Evolutionary conservation across 768 basidiomycete species (phyloP).

Genomic region (Suillus occidentalis): DNA sequence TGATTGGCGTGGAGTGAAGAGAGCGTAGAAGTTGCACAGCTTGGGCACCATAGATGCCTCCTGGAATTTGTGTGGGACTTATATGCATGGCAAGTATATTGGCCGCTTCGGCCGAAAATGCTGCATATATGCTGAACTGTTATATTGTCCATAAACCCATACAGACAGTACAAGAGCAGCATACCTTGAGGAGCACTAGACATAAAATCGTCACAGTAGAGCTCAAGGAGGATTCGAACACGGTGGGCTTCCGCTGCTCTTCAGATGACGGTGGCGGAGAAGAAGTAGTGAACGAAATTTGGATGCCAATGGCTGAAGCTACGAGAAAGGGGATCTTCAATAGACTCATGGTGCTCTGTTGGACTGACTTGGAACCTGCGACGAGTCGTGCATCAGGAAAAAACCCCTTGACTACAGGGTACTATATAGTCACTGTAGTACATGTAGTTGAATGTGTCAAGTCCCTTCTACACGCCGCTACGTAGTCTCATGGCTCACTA

Average conservation of each 20-base stretch:
- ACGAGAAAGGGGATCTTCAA: constrained; percentile 24
- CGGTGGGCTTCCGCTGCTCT: constrained; percentile 5
- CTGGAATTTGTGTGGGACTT: background rate
- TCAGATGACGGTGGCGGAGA: constrained; percentile 19
- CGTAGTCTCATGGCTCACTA: too few species aligned
- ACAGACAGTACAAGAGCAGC: background rate
- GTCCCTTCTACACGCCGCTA: too few species aligned
- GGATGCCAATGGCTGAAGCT: constrained; percentile 25
- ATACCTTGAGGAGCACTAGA: background rate
- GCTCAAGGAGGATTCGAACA: background rate
- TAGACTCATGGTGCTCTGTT: constrained; percentile 12
- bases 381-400: too few species aligned
- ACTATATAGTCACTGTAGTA: too few species aligned
- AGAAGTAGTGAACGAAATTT: constrained; percentile 25
- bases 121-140: background rate
- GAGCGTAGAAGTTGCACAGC: background rate
- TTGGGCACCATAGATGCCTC: background rate
- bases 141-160: background rate
- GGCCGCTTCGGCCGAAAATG: background rate
- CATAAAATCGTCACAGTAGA: too few species aligned
- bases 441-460: too few species aligned
- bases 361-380: background rate
- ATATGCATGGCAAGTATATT: background rate
- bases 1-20: background rate
- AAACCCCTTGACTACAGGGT: too few species aligned